Evolutionary conservation across 768 basidiomycete genomes (phyloP).

Genomic region (Mycena albidolilacea): DNA sequence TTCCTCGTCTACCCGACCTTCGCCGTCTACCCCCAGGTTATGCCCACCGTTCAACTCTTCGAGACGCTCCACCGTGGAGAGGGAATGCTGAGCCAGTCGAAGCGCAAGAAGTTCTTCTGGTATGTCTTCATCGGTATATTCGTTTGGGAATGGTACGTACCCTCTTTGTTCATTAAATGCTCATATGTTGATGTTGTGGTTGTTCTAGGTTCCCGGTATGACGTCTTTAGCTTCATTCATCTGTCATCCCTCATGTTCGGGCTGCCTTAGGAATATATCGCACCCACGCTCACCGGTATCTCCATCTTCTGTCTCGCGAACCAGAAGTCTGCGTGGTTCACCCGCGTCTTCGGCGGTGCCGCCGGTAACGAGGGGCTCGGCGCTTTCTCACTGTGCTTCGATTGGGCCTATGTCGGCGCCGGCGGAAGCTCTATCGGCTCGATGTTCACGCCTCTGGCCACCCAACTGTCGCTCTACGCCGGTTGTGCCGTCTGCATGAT

Average conservation of each 20-base stretch:
- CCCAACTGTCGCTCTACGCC: constrained; percentile 60
- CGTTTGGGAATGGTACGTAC: constrained; percentile 57
- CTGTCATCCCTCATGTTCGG: neutral
- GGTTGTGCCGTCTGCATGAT: constrained; percentile 63
- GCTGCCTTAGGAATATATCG: constrained; percentile 28
- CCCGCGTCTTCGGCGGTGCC: constrained; percentile 66
- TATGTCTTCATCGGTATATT: constrained; percentile 56
- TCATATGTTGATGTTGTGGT: neutral
- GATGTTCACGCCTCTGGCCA: constrained; percentile 61
- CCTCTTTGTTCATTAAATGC: constrained; percentile 44
- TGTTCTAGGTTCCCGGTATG: neutral
- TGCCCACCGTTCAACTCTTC: constrained; percentile 59
- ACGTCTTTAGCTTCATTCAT: neutral
- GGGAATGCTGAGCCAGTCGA: constrained; percentile 54
- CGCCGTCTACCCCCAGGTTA: constrained; percentile 57
- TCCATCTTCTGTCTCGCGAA: constrained; percentile 61
- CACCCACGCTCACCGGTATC: constrained; percentile 58
- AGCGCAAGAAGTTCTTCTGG: constrained; percentile 66
- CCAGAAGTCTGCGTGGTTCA: constrained; percentile 55
- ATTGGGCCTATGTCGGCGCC: constrained; percentile 66
- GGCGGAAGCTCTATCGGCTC: constrained; percentile 53
- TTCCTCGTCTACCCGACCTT: constrained; percentile 67
- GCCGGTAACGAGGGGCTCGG: constrained; percentile 71
- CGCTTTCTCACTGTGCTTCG: constrained; percentile 66
- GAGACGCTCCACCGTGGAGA: constrained; percentile 60